Evolutionary conservation across 805 yeast genomes (phyloP).

Genomic region (Priceomyces medius): DNA sequence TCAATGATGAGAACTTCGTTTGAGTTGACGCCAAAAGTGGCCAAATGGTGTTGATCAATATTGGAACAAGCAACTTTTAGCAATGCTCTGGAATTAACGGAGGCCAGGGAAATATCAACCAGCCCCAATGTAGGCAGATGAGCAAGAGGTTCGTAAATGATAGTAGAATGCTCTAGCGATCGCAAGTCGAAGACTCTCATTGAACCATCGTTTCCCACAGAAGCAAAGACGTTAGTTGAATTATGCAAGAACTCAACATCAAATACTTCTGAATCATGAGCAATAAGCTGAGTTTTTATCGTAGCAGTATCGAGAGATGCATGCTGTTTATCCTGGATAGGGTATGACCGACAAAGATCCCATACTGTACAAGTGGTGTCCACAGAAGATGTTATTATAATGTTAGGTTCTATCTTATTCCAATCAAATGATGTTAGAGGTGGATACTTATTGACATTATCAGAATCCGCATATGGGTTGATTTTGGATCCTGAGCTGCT

Average conservation of each 20-base stretch:
- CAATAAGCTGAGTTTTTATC: conserved; percentile 91
- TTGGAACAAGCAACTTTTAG: conserved; percentile 76
- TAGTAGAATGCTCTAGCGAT: conserved; percentile 88
- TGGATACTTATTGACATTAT: conserved; percentile 57
- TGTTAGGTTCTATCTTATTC: conserved; percentile 68
- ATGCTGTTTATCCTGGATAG: conserved; percentile 8
- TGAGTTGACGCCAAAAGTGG: conserved; percentile 75
- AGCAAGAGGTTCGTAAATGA: conserved; percentile 69
- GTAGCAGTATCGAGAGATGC: conserved; percentile 44
- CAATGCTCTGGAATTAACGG: conserved; percentile 52
- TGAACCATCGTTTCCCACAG: conserved; percentile 94
- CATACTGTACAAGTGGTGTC: conserved; percentile 98
- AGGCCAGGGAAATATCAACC: neutral
- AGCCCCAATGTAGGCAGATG: conserved; percentile 7
- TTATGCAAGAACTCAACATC: conserved; percentile 84
- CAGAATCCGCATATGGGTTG: conserved; percentile 23
- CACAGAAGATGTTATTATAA: conserved; percentile 79
- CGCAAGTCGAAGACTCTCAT: conserved; percentile 89
- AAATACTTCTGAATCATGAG: conserved; percentile 93
- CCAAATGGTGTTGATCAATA: conserved; percentile 76
- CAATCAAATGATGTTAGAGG: conserved; percentile 95
- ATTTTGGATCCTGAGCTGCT: conserved; percentile 11
- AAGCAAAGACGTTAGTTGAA: conserved; percentile 75
- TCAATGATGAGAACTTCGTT: conserved; percentile 70
- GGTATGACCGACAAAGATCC: conserved; percentile 58